Evolutionary conservation across 1,284 basidiomycete species (phyloP).

Genomic region (Moesziomyces sp.): DNA sequence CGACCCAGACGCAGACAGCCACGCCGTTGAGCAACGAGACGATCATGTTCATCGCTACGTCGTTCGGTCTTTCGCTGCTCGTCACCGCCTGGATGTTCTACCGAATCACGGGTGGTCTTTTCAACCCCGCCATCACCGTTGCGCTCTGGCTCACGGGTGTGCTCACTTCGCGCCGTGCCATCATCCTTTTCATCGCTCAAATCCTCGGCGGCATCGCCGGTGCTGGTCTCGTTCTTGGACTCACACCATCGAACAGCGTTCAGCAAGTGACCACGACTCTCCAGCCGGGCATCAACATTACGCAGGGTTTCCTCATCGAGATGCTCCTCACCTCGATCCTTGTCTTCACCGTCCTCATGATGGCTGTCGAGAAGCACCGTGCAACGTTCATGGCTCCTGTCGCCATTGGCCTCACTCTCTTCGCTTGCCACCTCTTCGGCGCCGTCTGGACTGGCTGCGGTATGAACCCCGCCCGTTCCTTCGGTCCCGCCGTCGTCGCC

Average conservation of each 20-base stretch:
- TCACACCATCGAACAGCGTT: constrained; percentile 45
- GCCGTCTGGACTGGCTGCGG: constrained; percentile 70
- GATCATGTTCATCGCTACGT: constrained; percentile 53
- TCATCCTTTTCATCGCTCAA: constrained; percentile 67
- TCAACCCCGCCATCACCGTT: constrained; percentile 70
- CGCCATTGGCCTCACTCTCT: constrained; percentile 72
- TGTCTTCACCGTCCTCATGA: constrained; percentile 55
- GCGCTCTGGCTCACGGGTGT: constrained; percentile 70
- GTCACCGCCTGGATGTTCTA: constrained; percentile 75
- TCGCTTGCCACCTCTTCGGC: constrained; percentile 38
- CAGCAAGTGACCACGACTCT: constrained; percentile 68
- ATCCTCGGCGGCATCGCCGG: constrained; percentile 50
- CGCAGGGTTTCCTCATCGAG: constrained; percentile 53
- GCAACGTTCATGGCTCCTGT: constrained; percentile 80
- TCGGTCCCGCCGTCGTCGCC: constrained; percentile 75
- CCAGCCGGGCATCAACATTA: constrained; percentile 37
- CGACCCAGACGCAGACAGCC: constrained; percentile 14
- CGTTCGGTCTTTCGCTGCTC: constrained; percentile 55
- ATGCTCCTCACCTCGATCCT: constrained; percentile 25
- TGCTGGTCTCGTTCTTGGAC: constrained; percentile 28
- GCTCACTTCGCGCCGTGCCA: constrained; percentile 68
- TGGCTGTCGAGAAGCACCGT: constrained; percentile 71
- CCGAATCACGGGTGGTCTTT: constrained; percentile 76
- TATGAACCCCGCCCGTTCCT: constrained; percentile 79
- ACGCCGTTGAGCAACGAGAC: constrained; percentile 43